A percentile compares a stretch with the other conserved stretches of the same genome.
phyloP scores from a whole-genome alignment of 805 yeast genomes.

The Jamesozyma spencerorum region DNA sequence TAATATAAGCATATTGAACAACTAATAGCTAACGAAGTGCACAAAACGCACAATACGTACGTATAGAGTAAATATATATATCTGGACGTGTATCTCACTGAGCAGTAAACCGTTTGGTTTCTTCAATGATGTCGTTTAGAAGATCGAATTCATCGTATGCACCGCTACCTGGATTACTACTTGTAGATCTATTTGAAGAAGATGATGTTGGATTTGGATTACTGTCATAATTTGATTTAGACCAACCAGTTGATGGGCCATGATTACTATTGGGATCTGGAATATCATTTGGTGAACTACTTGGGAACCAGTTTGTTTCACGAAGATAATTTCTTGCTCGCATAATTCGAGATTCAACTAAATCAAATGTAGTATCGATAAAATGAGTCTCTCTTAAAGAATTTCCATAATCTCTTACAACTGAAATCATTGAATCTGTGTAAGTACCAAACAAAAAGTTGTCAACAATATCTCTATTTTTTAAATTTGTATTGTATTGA shows the following conservation, averaged over 20 bases:
- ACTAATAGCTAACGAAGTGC: too few species aligned
- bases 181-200: background rate
- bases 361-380: constrained; percentile 1
- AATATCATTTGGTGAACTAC: too few species aligned
- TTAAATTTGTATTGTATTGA: background rate
- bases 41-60: too few species aligned
- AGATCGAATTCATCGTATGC: constrained; percentile 3
- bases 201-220: too few species aligned
- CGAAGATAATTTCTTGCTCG: background rate
- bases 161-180: background rate
- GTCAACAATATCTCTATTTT: constrained; percentile 1
- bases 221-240: too few species aligned
- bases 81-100: background rate
- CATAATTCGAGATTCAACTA: background rate
- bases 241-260: too few species aligned
- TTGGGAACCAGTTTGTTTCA: background rate
- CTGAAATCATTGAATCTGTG: constrained; percentile 2
- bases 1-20: too few species aligned
- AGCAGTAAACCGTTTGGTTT: constrained; percentile 1
- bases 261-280: too few species aligned
- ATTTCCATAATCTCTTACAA: background rate
- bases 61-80: too few species aligned
- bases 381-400: background rate
- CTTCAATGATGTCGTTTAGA: constrained; percentile 1
- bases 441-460: constrained; percentile 2